Conservation (phyloP, 108 stramenopile genomes). For the Pseudonitzschia delicatissima region DNA sequence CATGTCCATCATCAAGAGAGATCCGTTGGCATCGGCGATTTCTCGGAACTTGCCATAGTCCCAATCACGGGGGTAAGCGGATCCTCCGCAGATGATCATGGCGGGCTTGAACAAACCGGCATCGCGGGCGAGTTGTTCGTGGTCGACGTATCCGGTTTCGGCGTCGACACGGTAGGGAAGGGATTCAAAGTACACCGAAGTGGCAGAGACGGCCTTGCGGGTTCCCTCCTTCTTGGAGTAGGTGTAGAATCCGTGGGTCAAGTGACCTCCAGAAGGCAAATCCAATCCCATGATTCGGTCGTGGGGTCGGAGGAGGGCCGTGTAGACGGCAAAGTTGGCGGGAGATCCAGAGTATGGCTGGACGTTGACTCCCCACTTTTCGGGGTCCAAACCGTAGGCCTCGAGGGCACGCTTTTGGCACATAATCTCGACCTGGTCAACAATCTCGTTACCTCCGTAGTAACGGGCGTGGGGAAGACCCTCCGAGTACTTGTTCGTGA, state of each 20-base stretch:
- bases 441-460: slow-evolving; percentile 97
- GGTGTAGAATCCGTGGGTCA: slow-evolving; percentile 99
- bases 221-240: slow-evolving; percentile 97
- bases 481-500: slow-evolving; percentile 99
- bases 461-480: slow-evolving; percentile 98
- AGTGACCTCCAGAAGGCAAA: slow-evolving; percentile 97
- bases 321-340: slow-evolving; percentile 99
- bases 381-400: slow-evolving; percentile 94
- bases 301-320: slow-evolving; percentile 94
- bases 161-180: slow-evolving; percentile 98
- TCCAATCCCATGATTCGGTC: slow-evolving; percentile 99
- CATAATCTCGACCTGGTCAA: slow-evolving; percentile 96
- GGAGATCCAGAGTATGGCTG: slow-evolving; percentile 96
- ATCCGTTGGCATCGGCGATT: slow-evolving; percentile 98
- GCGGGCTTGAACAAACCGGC: slow-evolving; percentile 98
- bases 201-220: slow-evolving; percentile 97
- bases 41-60: slow-evolving; percentile 96
- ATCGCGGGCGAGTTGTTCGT: slow-evolving; percentile 86
- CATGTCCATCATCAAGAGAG: slow-evolving; percentile 99
- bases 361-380: slow-evolving; percentile 99
- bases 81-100: slow-evolving; percentile 96
- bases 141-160: slow-evolving; percentile 95
- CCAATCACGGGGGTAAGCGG: slow-evolving; percentile 99
- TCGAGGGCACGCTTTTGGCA: slow-evolving; percentile 94
- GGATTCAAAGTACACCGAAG: slow-evolving; percentile 99